Evolutionary conservation across 2,329 filamentous ascomycete genomes (phyloP).

Genomic region (Emergomyces pasteurianus): DNA sequence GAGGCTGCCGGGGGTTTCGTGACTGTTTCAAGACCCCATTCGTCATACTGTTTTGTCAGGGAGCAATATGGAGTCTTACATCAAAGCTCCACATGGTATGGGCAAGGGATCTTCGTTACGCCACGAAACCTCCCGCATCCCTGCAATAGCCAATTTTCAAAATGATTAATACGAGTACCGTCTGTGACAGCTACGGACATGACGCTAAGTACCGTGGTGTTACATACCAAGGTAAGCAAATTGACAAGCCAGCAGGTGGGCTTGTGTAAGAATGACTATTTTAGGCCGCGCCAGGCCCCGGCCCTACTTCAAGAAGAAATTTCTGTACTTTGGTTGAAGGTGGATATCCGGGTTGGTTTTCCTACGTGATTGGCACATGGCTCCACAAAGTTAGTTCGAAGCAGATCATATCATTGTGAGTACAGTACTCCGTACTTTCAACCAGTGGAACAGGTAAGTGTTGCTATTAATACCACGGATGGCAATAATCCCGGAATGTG

Average conservation of each 20-base stretch:
- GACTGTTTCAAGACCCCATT: neutral
- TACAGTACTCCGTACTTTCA: neutral
- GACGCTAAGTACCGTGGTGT: neutral
- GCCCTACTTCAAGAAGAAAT: neutral
- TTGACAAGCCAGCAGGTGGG: neutral
- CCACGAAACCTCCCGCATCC: neutral
- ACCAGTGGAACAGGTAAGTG: neutral
- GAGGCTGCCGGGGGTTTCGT: neutral
- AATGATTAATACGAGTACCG: neutral
- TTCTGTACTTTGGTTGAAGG: neutral
- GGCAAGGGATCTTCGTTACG: neutral
- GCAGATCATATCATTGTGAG: neutral
- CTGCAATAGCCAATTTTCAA: neutral
- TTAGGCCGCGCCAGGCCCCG: neutral
- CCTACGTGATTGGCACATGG: neutral
- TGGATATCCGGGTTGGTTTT: neutral
- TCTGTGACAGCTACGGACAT: neutral
- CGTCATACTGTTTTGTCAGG: neutral
- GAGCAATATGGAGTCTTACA: neutral
- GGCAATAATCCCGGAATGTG: too few species aligned
- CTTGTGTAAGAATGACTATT: neutral
- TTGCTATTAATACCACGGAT: neutral
- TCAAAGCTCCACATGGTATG: neutral
- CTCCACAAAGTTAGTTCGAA: neutral
- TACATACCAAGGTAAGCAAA: neutral